Evolutionary conservation across 2,329 filamentous ascomycete genomes (phyloP), one percentile per base, ranked within the genome.

Genomic region (Chaetomiaceae sp.): DNA sequence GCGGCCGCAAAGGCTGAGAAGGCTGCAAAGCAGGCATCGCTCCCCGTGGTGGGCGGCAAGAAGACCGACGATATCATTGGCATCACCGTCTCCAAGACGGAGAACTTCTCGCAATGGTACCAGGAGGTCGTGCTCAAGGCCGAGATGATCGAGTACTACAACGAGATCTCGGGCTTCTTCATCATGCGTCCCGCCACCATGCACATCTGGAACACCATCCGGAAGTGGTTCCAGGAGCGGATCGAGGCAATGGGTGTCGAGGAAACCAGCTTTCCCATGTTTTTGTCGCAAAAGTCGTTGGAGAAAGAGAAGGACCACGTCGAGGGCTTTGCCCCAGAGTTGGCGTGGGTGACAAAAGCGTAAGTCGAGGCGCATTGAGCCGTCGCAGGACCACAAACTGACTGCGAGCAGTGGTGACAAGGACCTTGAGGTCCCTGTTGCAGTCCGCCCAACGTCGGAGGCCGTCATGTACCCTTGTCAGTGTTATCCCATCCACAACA

Each of bases 91-190:
- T 79, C 81, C 59, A 97, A 96, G 73, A 77, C 86, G 44, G 86
- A 88, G 43, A 90, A 97, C 73, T 94, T 99, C 69, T 80, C 89
- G 46, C 84, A 85, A 72, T 99, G 94, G 94, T 99, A 99, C 73
- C 90, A 96, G 74, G 92, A 99, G 74, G 89, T 97, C 56, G 87
- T 99, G 53, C 85, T 91, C 67, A 99, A 99, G 81, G 89, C 90
- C 64, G 90, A 96, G 69, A 89, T 99, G 87, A 86, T 97, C 65
- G 91, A 96, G 67, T 99, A 96, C 81, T 97, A 96, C 69, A 75
- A 62, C 46, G 71, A 74, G 74, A 92, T 97, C 57, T 89, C 91
- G n/a, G 89, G 91, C 44, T 96, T 95, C 76, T 97, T 96, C 72
- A 94, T 97, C 69, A 81, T 95, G 70, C 91, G 89, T 57, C 85